These are phyloP conservation scores for Flaveria trinervia DNA, from an alignment of 129 eudicot genomes.

Conservation along the genomic window DNA sequence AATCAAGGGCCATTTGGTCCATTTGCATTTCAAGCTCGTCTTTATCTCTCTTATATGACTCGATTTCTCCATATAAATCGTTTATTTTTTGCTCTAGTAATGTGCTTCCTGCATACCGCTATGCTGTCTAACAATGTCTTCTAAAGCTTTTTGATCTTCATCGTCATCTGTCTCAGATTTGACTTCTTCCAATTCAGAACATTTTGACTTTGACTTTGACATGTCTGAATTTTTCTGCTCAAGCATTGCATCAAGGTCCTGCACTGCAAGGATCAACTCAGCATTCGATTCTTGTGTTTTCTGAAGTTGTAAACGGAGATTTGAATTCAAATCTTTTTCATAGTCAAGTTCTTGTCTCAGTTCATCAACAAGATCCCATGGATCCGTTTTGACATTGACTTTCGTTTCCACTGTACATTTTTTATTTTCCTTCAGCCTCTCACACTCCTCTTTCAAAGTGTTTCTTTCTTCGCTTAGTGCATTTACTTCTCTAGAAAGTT, in stretches of 20 bases:
- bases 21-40: constrained; percentile 88
- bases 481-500: constrained; percentile 65
- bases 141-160: constrained; percentile 89
- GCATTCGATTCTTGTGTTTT: constrained; percentile 88
- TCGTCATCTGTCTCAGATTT: constrained; percentile 47
- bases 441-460: constrained; percentile 57
- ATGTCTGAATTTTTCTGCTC: constrained; percentile 54
- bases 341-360: constrained; percentile 66
- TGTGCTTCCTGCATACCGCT: constrained; percentile 60
- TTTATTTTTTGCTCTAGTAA: constrained; percentile 74
- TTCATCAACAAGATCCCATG: constrained; percentile 69
- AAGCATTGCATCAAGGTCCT: constrained; percentile 82
- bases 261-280: constrained; percentile 88
- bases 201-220: constrained; percentile 31
- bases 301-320: constrained; percentile 80
- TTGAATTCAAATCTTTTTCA: constrained; percentile 65
- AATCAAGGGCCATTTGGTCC: constrained; percentile 96
- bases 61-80: constrained; percentile 72
- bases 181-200: constrained; percentile 32
- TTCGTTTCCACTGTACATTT: constrained; percentile 41
- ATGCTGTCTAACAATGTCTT: constrained; percentile 74
- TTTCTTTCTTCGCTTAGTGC: constrained; percentile 72
- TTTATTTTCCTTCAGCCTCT: constrained; percentile 48
- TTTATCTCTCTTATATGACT: constrained; percentile 71
- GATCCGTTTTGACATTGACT: constrained; percentile 51